Percentiles rank a stretch among this genome's conserved stretches.
Evolutionary conservation across 2,329 filamentous ascomycete genomes (phyloP).

Genomic region (Colletotrichum higginsianum): DNA sequence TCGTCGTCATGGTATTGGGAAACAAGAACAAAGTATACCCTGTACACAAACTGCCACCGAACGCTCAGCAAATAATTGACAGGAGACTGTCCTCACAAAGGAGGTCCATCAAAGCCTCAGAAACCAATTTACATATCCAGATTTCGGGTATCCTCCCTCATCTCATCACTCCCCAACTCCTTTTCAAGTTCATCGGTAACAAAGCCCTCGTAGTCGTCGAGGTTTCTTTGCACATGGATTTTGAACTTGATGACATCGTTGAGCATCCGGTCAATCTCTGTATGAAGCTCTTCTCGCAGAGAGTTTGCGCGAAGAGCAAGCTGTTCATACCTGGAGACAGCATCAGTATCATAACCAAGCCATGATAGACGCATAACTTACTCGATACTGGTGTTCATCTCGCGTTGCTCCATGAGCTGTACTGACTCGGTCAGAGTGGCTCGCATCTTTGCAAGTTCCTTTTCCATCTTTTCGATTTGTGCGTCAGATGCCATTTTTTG

Average conservation of each 20-base stretch:
- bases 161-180: conserved; percentile 78
- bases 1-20: conserved; percentile 40
- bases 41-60: conserved; percentile 16
- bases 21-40: conserved; percentile 25
- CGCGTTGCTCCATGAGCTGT: conserved; percentile 91
- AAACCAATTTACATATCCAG: conserved; percentile 59
- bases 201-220: conserved; percentile 96
- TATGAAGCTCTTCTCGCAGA: conserved; percentile 96
- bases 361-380: conserved; percentile 60
- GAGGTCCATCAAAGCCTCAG: conserved; percentile 33
- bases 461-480: conserved; percentile 99
- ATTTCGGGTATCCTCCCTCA: conserved; percentile 66
- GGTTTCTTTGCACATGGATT: conserved; percentile 91
- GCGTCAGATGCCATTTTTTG: conserved; percentile 91
- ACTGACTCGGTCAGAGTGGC: conserved; percentile 87
- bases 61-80: conserved; percentile 27
- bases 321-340: conserved; percentile 83
- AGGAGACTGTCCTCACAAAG: conserved; percentile 11
- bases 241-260: conserved; percentile 99
- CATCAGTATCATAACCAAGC: background rate
- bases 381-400: conserved; percentile 98
- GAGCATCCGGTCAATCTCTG: conserved; percentile 94
- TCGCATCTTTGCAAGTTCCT: conserved; percentile 95
- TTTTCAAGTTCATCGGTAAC: conserved; percentile 94
- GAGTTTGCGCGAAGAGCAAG: conserved; percentile 86